Base-by-base conservation (phyloP, 441 rosid genomes). In the Syzygium syzygioides region DNA sequence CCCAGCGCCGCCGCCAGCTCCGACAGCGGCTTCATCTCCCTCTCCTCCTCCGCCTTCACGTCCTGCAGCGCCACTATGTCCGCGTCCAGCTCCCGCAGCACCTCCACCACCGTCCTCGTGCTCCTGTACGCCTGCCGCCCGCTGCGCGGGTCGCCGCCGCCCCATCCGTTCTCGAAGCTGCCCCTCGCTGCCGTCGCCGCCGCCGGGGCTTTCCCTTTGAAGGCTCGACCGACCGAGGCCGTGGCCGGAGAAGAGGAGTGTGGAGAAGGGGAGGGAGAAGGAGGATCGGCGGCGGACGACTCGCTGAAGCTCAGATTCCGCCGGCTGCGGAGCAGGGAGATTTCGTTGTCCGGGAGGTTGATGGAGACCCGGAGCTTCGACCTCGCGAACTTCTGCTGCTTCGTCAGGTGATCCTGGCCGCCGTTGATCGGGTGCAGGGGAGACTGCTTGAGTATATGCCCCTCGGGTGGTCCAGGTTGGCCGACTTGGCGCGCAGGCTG, bases 11-110 rank as follows among this genome's bases (percentile, higher is more conserved):
- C 91, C 26, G 99, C 99, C 76, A 97, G 93, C 92, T 97, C 99
- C 25, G 99, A 97, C 88, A 96, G 92, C 34, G 99, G 99, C 89
- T 93, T 94, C 99, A 97, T 97, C 34, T 62, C 94, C 91, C 94
- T 96, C 91, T 95, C 96, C 79, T 97, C 99, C 95, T 97, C 98
- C n/a, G 99, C 99, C 91, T 95, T 97, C 71, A 96, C 99, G 88
- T 96, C 98, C 91, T 97, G 99, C 80, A 97, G 90, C 56, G 99
- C 99, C 86, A 97, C 85, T 50, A 97, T 94, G 90, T 97, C 99
- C 13, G 96, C 98, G 87, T 94, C 97, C 88, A 96, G 86, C 87
- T 97, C 99, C 86, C 92, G 91, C 91, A 97, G 88, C 32, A 97
- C 99, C 86, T 96, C 98, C 5, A 95, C 89, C 53, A 95, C 95